Percentiles rank a stretch among this genome's conserved stretches.
Conservation (phyloP, 192 early-diverging fungal genomes). For the Linnemannia hyalina region DNA sequence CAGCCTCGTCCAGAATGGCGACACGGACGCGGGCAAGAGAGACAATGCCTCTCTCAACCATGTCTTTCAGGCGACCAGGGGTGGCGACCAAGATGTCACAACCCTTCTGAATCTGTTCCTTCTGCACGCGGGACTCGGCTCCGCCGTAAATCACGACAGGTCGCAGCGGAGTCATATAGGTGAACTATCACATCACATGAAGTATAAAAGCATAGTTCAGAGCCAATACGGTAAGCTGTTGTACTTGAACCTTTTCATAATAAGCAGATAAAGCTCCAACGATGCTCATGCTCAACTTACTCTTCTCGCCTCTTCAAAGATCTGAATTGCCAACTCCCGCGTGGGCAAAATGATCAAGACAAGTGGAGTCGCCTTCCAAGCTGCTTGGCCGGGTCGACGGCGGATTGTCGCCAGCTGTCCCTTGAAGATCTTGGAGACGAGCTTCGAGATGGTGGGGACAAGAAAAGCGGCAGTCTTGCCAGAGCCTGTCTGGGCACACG, state of each 20-base stretch:
- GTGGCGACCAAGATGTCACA: constrained; percentile 96
- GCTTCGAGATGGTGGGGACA: constrained; percentile 77
- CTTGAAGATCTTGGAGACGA: constrained; percentile 67
- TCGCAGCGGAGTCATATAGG: constrained; percentile 31
- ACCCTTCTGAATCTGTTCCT: constrained; percentile 83
- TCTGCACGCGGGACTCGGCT: constrained; percentile 82
- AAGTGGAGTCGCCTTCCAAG: constrained; percentile 68
- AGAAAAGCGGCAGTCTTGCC: constrained; percentile 88
- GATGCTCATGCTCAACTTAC: constrained; percentile 34
- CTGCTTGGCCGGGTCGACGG: constrained; percentile 38
- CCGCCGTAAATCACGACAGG: constrained; percentile 93
- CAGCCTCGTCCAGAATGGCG: constrained; percentile 87
- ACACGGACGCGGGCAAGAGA: constrained; percentile 79
- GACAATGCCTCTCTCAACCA: constrained; percentile 86
- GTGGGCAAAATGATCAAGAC: constrained; percentile 84
- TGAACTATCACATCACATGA: background rate
- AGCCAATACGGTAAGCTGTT: background rate
- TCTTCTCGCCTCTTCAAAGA: constrained; percentile 81
- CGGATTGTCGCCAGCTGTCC: constrained; percentile 40
- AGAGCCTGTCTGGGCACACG: constrained; percentile 88
- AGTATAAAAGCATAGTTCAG: constrained; percentile 24
- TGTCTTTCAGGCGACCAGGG: constrained; percentile 92
- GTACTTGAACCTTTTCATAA: constrained; percentile 52
- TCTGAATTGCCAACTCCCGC: constrained; percentile 86
- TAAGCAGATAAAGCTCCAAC: constrained; percentile 62